Evolutionary conservation across 768 basidiomycete species (phyloP).

Genomic region (Lactarius hatsudake): DNA sequence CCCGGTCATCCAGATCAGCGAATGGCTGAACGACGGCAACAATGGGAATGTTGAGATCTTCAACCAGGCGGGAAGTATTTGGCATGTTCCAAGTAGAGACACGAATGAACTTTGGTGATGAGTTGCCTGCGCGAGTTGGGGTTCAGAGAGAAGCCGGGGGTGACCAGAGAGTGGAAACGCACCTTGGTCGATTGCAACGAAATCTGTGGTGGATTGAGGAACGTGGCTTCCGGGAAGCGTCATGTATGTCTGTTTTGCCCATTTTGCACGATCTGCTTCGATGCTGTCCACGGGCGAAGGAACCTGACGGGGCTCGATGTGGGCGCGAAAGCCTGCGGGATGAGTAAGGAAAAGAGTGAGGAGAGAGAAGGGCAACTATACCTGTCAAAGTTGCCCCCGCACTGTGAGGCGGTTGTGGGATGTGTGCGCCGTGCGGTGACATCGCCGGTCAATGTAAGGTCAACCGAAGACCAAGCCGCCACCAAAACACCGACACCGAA

Average conservation of each 20-base stretch:
- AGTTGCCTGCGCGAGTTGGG: slow-evolving; percentile 57
- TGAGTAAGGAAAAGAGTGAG: not conserved
- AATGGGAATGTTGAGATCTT: slow-evolving; percentile 81
- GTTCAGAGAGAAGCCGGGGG: slow-evolving; percentile 2
- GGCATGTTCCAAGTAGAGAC: slow-evolving; percentile 90
- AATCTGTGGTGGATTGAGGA: slow-evolving; percentile 87
- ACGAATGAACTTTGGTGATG: slow-evolving; percentile 87
- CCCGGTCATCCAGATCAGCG: slow-evolving; percentile 70
- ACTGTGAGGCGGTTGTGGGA: slow-evolving; percentile 28
- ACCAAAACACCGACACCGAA: not conserved
- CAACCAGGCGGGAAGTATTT: slow-evolving; percentile 69
- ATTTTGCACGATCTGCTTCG: slow-evolving; percentile 74
- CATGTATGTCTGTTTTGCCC: slow-evolving; percentile 69
- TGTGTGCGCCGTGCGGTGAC: slow-evolving; percentile 19
- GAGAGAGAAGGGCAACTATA: not conserved
- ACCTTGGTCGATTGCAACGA: slow-evolving; percentile 90
- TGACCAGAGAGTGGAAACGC: slow-evolving; percentile 14
- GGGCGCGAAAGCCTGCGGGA: slow-evolving; percentile 63
- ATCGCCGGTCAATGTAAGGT: not conserved
- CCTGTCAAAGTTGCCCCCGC: slow-evolving; percentile 23
- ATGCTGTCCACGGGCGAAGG: slow-evolving; percentile 86
- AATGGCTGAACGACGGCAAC: slow-evolving; percentile 89
- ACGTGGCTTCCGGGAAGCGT: slow-evolving; percentile 60
- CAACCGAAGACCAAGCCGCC: not conserved
- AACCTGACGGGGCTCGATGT: slow-evolving; percentile 85